Evolutionary conservation across 192 early-diverging fungal genomes (phyloP).

Genomic region (Paraglomus brasilianum): DNA sequence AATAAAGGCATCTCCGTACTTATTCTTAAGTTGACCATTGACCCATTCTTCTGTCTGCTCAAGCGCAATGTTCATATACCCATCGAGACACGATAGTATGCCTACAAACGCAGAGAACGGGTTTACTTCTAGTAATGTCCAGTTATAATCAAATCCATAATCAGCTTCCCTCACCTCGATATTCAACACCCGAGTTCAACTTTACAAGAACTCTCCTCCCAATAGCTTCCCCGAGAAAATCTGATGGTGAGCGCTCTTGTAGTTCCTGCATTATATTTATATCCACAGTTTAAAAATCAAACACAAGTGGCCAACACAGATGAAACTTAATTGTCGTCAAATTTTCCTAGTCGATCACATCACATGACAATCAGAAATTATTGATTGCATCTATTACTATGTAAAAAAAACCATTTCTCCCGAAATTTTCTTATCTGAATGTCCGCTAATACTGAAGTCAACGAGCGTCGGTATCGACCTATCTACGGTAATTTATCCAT

Average conservation of each 20-base stretch:
- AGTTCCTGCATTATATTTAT: not conserved
- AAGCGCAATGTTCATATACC: conserved; percentile 97
- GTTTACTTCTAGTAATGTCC: not conserved
- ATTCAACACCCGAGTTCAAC: conserved; percentile 95
- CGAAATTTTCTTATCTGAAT: not conserved
- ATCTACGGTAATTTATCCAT: conserved; percentile 20
- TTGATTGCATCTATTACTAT: too few species aligned
- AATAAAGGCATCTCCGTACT: conserved; percentile 95
- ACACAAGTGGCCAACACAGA: too few species aligned
- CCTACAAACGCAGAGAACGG: conserved; percentile 45
- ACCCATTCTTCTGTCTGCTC: conserved; percentile 96
- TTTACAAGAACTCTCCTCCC: conserved; percentile 87
- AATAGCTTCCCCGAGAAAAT: conserved; percentile 85
- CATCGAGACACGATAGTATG: conserved; percentile 87
- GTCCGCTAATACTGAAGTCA: conserved; percentile 13
- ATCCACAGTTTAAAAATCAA: too few species aligned
- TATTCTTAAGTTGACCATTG: conserved; percentile 89
- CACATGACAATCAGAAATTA: too few species aligned
- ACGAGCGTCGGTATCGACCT: conserved; percentile 24
- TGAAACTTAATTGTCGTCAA: too few species aligned
- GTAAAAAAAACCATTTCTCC: too few species aligned
- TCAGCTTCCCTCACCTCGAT: conserved; percentile 65
- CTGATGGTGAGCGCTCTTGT: conserved; percentile 59
- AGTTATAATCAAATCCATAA: not conserved
- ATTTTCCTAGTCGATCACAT: too few species aligned